A percentile compares a stretch with the other conserved stretches of the same genome.
Evolutionary conservation across 2,329 filamentous ascomycete species (phyloP).

Genomic region (Neocatenulostroma microsporum): DNA sequence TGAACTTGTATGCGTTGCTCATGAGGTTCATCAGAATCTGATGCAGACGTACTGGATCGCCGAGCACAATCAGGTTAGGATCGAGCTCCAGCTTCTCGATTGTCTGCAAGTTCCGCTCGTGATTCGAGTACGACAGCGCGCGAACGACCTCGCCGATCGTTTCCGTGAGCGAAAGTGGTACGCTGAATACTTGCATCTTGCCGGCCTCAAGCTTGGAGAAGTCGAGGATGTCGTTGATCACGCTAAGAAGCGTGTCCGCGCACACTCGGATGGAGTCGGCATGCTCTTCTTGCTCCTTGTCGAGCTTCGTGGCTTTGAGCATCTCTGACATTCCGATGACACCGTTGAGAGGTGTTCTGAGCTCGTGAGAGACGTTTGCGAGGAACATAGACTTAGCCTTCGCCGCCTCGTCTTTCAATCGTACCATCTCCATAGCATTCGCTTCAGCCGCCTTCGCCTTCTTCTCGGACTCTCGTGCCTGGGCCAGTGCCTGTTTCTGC

Average conservation of each 20-base stretch:
- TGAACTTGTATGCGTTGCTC: conserved; percentile 91
- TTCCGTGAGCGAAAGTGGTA: conserved; percentile 45
- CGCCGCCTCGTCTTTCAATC: conserved; percentile 73
- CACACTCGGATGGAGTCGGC: conserved; percentile 59
- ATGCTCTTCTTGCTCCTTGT: conserved; percentile 53
- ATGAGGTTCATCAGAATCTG: conserved; percentile 67
- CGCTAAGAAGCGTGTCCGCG: conserved; percentile 47
- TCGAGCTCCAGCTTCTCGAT: conserved; percentile 51
- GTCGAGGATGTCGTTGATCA: conserved; percentile 48
- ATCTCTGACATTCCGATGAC: conserved; percentile 54
- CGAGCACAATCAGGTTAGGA: conserved; percentile 45
- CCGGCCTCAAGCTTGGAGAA: conserved; percentile 42
- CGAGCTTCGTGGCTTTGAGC: conserved; percentile 50
- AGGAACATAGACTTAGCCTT: conserved; percentile 74
- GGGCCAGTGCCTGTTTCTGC: conserved; percentile 64
- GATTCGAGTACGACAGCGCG: conserved; percentile 55
- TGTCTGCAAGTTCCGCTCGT: conserved; percentile 52
- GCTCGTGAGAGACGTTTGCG: conserved; percentile 50
- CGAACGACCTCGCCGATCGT: conserved; percentile 58
- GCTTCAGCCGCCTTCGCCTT: conserved; percentile 71
- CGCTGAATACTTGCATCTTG: conserved; percentile 46
- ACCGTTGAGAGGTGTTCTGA: conserved; percentile 50
- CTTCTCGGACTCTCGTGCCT: conserved; percentile 64
- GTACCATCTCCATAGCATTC: conserved; percentile 69
- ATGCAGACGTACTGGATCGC: conserved; percentile 45